Conservation (phyloP, 352 stramenopile species). For the Pythium grandisporangium region DNA sequence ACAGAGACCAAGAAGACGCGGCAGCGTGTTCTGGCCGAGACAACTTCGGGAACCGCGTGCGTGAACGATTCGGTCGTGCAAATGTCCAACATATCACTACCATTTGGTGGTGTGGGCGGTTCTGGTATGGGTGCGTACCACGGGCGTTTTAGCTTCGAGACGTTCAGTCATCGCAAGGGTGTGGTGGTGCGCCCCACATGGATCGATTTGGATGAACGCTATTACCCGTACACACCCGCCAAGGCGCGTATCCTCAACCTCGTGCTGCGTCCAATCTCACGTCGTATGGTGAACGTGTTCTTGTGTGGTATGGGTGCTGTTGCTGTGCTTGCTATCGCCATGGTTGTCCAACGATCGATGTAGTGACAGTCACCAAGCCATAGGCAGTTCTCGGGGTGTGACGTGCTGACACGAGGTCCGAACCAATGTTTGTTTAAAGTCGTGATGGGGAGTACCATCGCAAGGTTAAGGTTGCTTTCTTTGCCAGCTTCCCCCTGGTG, state of each 20-base stretch:
- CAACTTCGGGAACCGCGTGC: conserved; percentile 22
- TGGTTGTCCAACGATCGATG: no score
- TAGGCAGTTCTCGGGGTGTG: no score
- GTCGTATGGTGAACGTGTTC: no score
- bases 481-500: no score
- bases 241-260: conserved; percentile 5
- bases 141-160: conserved; percentile 44
- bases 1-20: conserved; percentile 21
- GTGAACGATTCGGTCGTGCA: conserved; percentile 70
- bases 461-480: no score
- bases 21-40: conserved; percentile 17
- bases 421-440: no score
- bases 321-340: no score
- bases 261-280: neutral
- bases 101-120: conserved; percentile 55
- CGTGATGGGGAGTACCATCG: no score
- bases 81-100: conserved; percentile 26
- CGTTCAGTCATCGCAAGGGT: conserved; percentile 43
- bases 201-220: conserved; percentile 45
- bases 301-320: no score
- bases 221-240: conserved; percentile 39
- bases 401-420: no score
- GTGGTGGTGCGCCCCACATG: conserved; percentile 44
- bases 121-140: conserved; percentile 51
- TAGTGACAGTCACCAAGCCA: no score